phyloP scores from a whole-genome alignment of 352 stramenopile genomes.

The Globisporangium takayamanum region DNA sequence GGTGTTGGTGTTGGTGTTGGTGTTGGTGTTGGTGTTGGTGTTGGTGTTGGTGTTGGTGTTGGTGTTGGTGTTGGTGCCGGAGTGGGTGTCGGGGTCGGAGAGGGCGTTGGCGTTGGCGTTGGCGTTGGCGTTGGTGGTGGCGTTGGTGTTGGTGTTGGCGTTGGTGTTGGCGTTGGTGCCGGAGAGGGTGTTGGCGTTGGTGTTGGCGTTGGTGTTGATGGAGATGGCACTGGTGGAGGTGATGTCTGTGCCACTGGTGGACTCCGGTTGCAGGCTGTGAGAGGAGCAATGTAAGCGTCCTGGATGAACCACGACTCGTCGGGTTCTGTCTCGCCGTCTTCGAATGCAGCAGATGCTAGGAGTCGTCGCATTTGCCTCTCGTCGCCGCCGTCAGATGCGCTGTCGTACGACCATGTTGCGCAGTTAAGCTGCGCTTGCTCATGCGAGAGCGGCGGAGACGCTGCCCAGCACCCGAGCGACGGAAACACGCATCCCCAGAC shows the following conservation, averaged over 20 bases:
- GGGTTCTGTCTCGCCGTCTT: constrained; percentile 5
- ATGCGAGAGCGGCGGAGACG: not conserved
- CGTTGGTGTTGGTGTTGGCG: no score
- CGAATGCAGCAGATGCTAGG: constrained; percentile 1
- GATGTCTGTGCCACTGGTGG: not conserved
- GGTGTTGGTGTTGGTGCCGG: no score
- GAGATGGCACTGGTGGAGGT: constrained; percentile 1
- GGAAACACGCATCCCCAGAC: constrained; percentile 12
- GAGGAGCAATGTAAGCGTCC: constrained; percentile 13
- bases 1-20: no score
- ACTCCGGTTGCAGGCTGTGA: constrained; percentile 6
- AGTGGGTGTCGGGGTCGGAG: no score
- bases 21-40: no score
- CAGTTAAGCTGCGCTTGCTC: constrained; percentile 10
- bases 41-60: no score
- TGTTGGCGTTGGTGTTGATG: constrained; percentile 8
- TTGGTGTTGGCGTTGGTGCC: not conserved
- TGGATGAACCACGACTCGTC: constrained; percentile 32
- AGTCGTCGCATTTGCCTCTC: not conserved
- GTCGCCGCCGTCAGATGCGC: constrained; percentile 3
- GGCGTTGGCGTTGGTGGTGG: no score
- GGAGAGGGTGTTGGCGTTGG: no score
- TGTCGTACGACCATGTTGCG: constrained; percentile 19
- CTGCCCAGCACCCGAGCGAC: constrained; percentile 1
- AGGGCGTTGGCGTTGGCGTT: no score